Base-by-base conservation (phyloP, 1,284 basidiomycete genomes). In the Sporisorium graminicola region DNA sequence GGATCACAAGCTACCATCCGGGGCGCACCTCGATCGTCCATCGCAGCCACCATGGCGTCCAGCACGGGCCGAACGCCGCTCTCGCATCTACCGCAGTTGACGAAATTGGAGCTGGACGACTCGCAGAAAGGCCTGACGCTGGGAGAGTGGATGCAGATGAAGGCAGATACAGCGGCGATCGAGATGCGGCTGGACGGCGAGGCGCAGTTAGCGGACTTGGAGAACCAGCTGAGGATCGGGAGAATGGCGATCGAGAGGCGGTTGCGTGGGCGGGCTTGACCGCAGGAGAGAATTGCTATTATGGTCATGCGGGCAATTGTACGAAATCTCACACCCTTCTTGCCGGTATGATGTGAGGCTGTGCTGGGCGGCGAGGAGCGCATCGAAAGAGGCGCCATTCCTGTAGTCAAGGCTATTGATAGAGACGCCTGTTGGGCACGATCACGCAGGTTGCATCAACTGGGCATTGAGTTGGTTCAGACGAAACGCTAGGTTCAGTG, bases 81-180 rank as follows among this genome's bases (percentile, higher is more conserved):
- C 8, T 26, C 70, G 4, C 62, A 63, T 18, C 35, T 77, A 1
- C 26, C 59, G 6, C 59, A 69, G 27, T 43, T 79, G 29, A 40
- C 57, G 4, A 40, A 12, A 12, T 27, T 74, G 46, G 50, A 67
- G 1, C 29, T 79, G 13, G 50, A 58, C 44, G 69, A 61, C 1
- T 10, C 52, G 35, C 57, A 78, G 57, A 43, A 68, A n/a, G 20
- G 22, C 1, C 65, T 71, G 66, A 74, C 78, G 24, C 35, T 80
- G 18, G 78, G 71, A n/a, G 55, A 64, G 20, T 80, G 76, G 76
- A 35, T 80, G 24, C 61, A 75, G 52, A 35, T 44, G 26, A 65
- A 80, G 46, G 69, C 75, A 3, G 61, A 74, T 4, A 53, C 53
- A 3, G 75, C 78, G 7, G 68, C 67, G 2, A 22, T 18, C 1